phyloP scores from a whole-genome alignment of 148 eudicot genomes.

The Nyssa sinensis region DNA sequence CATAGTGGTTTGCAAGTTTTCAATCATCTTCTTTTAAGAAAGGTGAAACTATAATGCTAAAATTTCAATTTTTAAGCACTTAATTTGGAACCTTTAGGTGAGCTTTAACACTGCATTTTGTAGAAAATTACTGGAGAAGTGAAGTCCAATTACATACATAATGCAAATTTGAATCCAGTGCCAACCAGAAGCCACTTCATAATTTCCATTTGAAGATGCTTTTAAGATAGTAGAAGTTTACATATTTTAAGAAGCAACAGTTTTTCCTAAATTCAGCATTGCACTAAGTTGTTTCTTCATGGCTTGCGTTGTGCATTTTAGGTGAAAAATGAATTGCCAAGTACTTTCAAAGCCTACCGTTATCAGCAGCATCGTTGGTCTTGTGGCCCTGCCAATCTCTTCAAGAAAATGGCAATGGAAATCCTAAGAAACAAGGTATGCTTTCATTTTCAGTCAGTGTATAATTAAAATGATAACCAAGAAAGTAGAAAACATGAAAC shows the following conservation, averaged over 20 bases:
- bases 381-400: slow-evolving; percentile 87
- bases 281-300: not conserved
- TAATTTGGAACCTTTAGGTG: too few species aligned
- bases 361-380: slow-evolving; percentile 93
- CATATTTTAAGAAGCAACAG: not conserved
- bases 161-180: too few species aligned
- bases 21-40: too few species aligned
- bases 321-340: slow-evolving; percentile 88
- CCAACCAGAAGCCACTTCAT: too few species aligned
- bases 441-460: not conserved
- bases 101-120: too few species aligned
- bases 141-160: too few species aligned
- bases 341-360: slow-evolving; percentile 81
- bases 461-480: not conserved
- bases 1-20: too few species aligned
- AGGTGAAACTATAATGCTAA: too few species aligned
- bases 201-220: too few species aligned
- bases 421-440: slow-evolving; percentile 57
- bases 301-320: slow-evolving; percentile 5
- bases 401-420: slow-evolving; percentile 70
- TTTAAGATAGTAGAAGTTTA: too few species aligned
- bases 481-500: not conserved
- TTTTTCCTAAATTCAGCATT: not conserved
- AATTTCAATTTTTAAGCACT: too few species aligned
- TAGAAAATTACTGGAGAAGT: too few species aligned